Percentiles rank a stretch among this genome's conserved stretches.
These are phyloP conservation scores for Macrophomina pseudophaseolina DNA, from an alignment of 2,329 filamentous ascomycete genomes.

Conservation along the genomic window DNA sequence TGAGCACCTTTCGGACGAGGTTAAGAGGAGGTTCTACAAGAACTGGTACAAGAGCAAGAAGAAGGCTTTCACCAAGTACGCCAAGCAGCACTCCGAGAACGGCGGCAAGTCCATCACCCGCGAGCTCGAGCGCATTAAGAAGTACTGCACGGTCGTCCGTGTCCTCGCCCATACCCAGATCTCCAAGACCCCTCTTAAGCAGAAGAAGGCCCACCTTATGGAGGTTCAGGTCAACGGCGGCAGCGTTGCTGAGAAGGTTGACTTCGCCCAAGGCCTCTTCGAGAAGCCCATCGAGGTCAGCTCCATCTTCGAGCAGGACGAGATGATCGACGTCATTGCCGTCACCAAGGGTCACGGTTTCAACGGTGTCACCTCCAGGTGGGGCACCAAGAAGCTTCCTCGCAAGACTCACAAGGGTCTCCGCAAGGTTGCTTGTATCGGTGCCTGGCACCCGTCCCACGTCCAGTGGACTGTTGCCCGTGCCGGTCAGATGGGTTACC, in stretches of 20 bases:
- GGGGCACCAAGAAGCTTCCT: constrained; percentile 99
- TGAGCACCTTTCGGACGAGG: constrained; percentile 97
- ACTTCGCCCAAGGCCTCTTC: constrained; percentile 93
- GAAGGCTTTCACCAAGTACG: constrained; percentile 99
- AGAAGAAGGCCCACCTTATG: constrained; percentile 99
- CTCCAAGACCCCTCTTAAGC: constrained; percentile 98
- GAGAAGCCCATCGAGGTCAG: constrained; percentile 97
- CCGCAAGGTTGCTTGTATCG: constrained; percentile 99
- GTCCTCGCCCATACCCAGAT: constrained; percentile 99
- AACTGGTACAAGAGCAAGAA: constrained; percentile 99
- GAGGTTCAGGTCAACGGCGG: constrained; percentile 99
- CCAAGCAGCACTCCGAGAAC: constrained; percentile 99
- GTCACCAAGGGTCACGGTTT: constrained; percentile 99
- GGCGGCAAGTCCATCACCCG: constrained; percentile 88
- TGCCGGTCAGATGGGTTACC: constrained; percentile 99
- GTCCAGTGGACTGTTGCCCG: constrained; percentile 99
- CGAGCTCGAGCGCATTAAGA: constrained; percentile 99
- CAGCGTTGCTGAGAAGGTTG: constrained; percentile 93
- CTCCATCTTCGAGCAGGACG: constrained; percentile 97
- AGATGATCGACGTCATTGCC: constrained; percentile 99
- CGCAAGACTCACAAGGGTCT: constrained; percentile 99
- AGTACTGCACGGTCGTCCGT: constrained; percentile 99
- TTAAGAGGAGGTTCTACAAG: constrained; percentile 99
- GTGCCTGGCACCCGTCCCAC: constrained; percentile 99
- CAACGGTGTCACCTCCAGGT: constrained; percentile 95